These are phyloP conservation scores for Candida methanosorbosa DNA, from an alignment of 805 yeast species.

Conservation along the genomic window DNA sequence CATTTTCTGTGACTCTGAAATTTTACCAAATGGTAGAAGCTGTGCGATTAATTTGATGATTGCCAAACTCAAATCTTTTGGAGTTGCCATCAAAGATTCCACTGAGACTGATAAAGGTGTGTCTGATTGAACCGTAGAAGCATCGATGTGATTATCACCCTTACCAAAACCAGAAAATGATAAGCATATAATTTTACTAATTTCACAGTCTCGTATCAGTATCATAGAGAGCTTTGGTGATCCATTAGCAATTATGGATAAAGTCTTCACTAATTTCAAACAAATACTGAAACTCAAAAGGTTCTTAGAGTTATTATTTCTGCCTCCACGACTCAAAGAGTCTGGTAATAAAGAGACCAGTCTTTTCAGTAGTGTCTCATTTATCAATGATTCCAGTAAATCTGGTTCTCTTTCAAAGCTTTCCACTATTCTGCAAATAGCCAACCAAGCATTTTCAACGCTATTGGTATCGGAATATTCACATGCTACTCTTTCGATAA, in stretches of 20 bases:
- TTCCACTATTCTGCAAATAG: slow-evolving; percentile 49
- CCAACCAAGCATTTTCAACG: slow-evolving; percentile 56
- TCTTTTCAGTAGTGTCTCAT: slow-evolving; percentile 25
- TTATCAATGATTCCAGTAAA: slow-evolving; percentile 35
- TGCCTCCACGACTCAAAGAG: slow-evolving; percentile 19
- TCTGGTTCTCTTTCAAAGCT: slow-evolving; percentile 37
- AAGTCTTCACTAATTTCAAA: slow-evolving; percentile 33
- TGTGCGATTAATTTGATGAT: slow-evolving; percentile 48
- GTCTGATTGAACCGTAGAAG: not conserved
- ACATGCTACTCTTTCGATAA: slow-evolving; percentile 45
- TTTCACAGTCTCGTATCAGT: slow-evolving; percentile 37
- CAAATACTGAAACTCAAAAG: slow-evolving; percentile 29
- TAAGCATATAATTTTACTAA: slow-evolving; percentile 39
- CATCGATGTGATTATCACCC: slow-evolving; percentile 3
- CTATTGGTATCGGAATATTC: slow-evolving; percentile 50
- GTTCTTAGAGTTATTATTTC: slow-evolving; percentile 7
- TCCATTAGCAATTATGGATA: slow-evolving; percentile 32
- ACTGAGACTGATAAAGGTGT: slow-evolving; percentile 29
- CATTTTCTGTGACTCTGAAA: slow-evolving; percentile 2
- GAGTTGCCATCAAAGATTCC: slow-evolving; percentile 67
- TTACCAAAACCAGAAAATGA: slow-evolving; percentile 45
- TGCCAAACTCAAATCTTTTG: slow-evolving; percentile 52
- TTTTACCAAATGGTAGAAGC: slow-evolving; percentile 40
- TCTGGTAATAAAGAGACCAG: slow-evolving; percentile 18
- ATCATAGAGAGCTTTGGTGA: slow-evolving; percentile 34